Evolutionary conservation across 805 yeast genomes (phyloP).

Genomic region (Vanderwaltozyma polyspora): DNA sequence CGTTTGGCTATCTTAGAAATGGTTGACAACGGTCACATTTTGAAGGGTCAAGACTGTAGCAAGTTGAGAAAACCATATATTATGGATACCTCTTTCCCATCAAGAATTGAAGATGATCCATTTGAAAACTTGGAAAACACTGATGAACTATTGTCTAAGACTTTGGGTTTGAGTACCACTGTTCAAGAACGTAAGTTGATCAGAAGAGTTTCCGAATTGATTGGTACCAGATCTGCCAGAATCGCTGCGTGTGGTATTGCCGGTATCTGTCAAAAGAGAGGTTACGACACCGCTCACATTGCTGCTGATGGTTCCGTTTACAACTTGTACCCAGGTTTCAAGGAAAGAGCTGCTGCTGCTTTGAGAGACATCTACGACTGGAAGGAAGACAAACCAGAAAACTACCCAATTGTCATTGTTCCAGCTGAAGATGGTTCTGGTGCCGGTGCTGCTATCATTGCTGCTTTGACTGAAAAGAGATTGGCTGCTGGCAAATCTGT

Average conservation of each 20-base stretch:
- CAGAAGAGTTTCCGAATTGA: conserved; percentile 71
- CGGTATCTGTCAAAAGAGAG: conserved; percentile 82
- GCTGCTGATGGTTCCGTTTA: conserved; percentile 97
- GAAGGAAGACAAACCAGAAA: conserved; percentile 34
- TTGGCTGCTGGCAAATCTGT: conserved; percentile 57
- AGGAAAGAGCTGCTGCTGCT: conserved; percentile 78
- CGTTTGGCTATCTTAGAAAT: conserved; percentile 72
- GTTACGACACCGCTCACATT: conserved; percentile 64
- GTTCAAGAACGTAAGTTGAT: conserved; percentile 70
- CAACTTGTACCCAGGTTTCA: conserved; percentile 88
- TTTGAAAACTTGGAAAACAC: conserved; percentile 73
- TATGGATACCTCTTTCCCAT: conserved; percentile 84
- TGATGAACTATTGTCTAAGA: conserved; percentile 48
- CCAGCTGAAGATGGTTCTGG: conserved; percentile 98
- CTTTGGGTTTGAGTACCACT: conserved; percentile 55
- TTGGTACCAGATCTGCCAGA: conserved; percentile 89
- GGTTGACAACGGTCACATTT: conserved; percentile 50
- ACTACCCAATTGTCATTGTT: conserved; percentile 72
- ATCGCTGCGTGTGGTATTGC: conserved; percentile 91
- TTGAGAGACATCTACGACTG: conserved; percentile 83
- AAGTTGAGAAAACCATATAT: conserved; percentile 53
- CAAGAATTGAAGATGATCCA: conserved; percentile 81
- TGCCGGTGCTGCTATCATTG: conserved; percentile 97
- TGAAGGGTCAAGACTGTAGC: conserved; percentile 56
- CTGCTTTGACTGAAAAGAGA: conserved; percentile 84